Percentiles rank a stretch among this genome's conserved stretches.
Conservation (phyloP, 2,329 filamentous ascomycete genomes). For the Scedosporium minutisporum region DNA sequence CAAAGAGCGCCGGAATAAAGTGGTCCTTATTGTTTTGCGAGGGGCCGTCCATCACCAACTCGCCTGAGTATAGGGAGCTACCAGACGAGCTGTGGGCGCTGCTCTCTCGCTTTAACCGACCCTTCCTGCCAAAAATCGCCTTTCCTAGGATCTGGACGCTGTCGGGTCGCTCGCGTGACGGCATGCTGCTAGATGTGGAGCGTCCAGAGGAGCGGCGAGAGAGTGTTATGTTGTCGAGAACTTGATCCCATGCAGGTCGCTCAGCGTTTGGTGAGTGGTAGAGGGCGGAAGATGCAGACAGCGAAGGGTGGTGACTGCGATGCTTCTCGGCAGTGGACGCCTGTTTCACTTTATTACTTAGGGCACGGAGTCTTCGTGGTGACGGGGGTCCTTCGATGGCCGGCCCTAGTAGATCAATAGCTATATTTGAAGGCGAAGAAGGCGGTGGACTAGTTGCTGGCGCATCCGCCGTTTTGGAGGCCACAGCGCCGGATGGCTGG, state of each 20-base stretch:
- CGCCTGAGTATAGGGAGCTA: slow-evolving; percentile 39
- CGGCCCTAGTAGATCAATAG: slow-evolving; percentile 42
- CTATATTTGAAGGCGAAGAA: neutral
- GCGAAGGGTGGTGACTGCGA: slow-evolving; percentile 16
- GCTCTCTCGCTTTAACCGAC: slow-evolving; percentile 39
- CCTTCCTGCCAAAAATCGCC: slow-evolving; percentile 46
- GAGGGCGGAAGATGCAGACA: neutral
- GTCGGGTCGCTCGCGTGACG: slow-evolving; percentile 44
- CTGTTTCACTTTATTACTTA: slow-evolving; percentile 50
- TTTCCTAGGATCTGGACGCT: slow-evolving; percentile 51
- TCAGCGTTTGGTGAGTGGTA: slow-evolving; percentile 28
- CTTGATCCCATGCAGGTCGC: slow-evolving; percentile 38
- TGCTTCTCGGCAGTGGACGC: slow-evolving; percentile 38
- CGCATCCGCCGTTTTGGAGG: slow-evolving; percentile 1
- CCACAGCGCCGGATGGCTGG: slow-evolving; percentile 1
- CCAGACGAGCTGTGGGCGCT: slow-evolving; percentile 35
- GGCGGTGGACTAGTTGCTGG: neutral
- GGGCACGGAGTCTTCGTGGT: slow-evolving; percentile 46
- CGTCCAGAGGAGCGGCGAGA: slow-evolving; percentile 47
- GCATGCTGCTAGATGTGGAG: slow-evolving; percentile 43
- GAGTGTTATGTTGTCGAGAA: slow-evolving; percentile 35
- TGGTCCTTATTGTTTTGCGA: slow-evolving; percentile 28
- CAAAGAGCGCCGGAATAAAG: slow-evolving; percentile 41
- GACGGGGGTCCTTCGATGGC: slow-evolving; percentile 53
- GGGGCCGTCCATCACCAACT: slow-evolving; percentile 25